Percentiles rank a stretch among this genome's conserved stretches.
These are phyloP conservation scores for Stagonosporopsis chrysanthemi DNA, from an alignment of 2,329 filamentous ascomycete genomes.

Conservation along the genomic window DNA sequence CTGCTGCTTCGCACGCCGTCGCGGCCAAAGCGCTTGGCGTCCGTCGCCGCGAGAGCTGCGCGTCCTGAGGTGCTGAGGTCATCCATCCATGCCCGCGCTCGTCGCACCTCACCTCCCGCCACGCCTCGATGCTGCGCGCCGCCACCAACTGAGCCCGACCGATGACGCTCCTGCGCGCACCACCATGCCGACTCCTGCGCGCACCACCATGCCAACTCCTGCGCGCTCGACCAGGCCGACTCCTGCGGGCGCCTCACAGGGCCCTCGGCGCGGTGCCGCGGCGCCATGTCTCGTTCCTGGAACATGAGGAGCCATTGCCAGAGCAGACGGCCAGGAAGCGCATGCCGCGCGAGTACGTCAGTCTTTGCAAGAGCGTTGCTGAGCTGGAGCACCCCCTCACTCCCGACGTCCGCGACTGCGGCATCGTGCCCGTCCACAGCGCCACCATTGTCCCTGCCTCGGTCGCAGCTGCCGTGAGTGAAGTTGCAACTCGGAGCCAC, in stretches of 20 bases:
- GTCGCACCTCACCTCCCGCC: neutral
- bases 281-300: conserved; percentile 1
- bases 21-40: neutral
- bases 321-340: no score
- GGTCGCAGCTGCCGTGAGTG: conserved; percentile 31
- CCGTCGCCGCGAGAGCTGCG: no score
- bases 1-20: neutral
- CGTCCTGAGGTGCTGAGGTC: conserved; percentile 23
- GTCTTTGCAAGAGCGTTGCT: neutral
- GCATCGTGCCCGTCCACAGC: conserved; percentile 19
- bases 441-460: conserved; percentile 41
- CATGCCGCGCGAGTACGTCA: neutral
- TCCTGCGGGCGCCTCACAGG: conserved; percentile 9
- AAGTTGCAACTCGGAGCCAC: neutral
- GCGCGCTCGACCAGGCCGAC: no score
- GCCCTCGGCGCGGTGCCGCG: neutral
- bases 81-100: no score
- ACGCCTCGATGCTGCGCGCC: no score
- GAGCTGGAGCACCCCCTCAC: neutral
- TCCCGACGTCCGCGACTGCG: neutral
- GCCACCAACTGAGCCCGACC: conserved; percentile 36
- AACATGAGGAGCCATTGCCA: no score
- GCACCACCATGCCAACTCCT: no score
- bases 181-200: conserved; percentile 37
- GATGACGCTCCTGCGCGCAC: conserved; percentile 42